Evolutionary conservation across 1,284 basidiomycete species (phyloP), one percentile per base, ranked within the genome.

Genomic region (Vanrija sp.): DNA sequence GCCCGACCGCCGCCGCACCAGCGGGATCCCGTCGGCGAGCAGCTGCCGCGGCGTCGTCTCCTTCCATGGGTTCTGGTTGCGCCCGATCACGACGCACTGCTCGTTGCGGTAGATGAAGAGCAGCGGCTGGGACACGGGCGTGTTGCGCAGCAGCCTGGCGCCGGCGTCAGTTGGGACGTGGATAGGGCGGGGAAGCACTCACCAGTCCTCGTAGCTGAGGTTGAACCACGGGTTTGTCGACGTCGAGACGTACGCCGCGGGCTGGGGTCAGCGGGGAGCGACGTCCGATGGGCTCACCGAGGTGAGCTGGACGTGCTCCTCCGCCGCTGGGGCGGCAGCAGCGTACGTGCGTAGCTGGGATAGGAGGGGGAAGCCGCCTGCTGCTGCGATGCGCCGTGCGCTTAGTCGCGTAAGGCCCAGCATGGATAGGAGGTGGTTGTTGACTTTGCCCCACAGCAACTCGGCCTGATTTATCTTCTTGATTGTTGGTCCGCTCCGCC

Each of bases 51-150:
- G 78, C 65, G 96, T 94, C 56, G 94, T 85, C 75, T 99, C 96
- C 71, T 90, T 94, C 95, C 95, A 98, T 19, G 93, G 92, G 66
- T 98, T 98, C 80, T 98, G 60, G 72, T 98, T 96, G 47, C 95
- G 81, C 0, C 96, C 96, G 53, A 98, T 90, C 43, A 99, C 84
- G 15, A 98, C 89, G 66, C 93, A 95, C 1, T 93, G 90, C 0
- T 78, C 73, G 71, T 98, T 91, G 45, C 90, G 84, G 72, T 98
- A 99, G 49, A 98, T 76, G 49, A 97, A 82, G 23, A 98, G 80
- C 27, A 95, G 78, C 2, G 90, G 89, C 39, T 82, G 75, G 12
- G 83, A 76, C 6, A 80, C 79, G 3, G 82, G 77, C 47, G 87
- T 84, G 62, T 87, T 83, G 66, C 88, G 83, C 69, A 95, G 91